Base-by-base conservation (phyloP, 2,329 filamentous ascomycete genomes). In the Exutisphaerella laricina region DNA sequence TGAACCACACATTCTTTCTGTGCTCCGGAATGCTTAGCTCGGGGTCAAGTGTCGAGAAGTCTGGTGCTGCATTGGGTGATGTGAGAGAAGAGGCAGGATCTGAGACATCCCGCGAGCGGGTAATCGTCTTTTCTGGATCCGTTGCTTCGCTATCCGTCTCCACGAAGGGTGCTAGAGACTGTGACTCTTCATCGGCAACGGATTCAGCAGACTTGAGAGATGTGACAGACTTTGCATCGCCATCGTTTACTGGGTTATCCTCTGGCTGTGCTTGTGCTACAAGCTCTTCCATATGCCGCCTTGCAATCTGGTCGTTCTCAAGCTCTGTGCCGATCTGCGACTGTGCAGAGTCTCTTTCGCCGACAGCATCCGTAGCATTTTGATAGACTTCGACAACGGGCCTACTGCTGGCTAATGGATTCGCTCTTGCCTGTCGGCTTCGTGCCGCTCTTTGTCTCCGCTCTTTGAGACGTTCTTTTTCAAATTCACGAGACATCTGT, bases 361-460 rank as follows among this genome's bases (percentile, higher is more conserved):
- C 61, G 3, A 96, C 89, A 14, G 94, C 92, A 64, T 96, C 88
- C 44, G 89, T 83, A 4, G 95, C 87, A 63, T 95, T 88, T 54
- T 86, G 85, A 62, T 97, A 98, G 6, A 98, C 88, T 64, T 97
- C 87, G 12, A 98, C 89, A 47, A 94, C 90, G 5, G 92, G 89
- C 58, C 89, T 92, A n/a, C 90, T 94, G 13, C 88, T 89, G 29
- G 88, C 87, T 51, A 92, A 79, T 14, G 92, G 90, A 61, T 90
- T 90, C 1, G 88, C 87, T 49, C 89, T 79, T 10, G 87, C 86
- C 62, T 80, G 78, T 31, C 79, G 76, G 60, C 84, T 81, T 58
- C 82, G 88, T 33, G 86, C 85, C 18, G 87, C 85, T 46, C 87
- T 74, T 62, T 88, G 84, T 57, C 83, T 84, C 52, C 86, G 80